phyloP scores from a whole-genome alignment of 192 early-diverging fungal genomes.

The Pecoramyces ruminantium region DNA sequence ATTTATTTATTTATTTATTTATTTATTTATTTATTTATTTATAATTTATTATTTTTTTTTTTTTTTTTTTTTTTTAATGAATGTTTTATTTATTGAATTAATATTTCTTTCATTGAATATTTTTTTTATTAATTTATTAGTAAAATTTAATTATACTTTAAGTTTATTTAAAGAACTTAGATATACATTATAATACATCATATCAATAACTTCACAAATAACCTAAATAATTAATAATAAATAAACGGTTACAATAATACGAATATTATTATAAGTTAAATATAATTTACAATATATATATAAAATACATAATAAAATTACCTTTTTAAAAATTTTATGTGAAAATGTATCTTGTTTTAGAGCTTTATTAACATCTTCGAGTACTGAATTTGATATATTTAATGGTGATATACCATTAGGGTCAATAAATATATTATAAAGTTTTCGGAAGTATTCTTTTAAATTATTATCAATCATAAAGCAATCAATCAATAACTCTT shows the following conservation, averaged over 20 bases:
- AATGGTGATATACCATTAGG: neutral
- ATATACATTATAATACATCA: neutral
- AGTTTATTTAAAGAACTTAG: neutral
- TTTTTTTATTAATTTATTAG: too few relatives aligned
- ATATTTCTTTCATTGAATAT: too few relatives aligned
- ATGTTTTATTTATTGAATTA: too few relatives aligned
- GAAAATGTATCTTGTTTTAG: neutral
- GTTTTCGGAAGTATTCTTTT: neutral
- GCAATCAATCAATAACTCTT: neutral
- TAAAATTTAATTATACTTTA: neutral
- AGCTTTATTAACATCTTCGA: neutral
- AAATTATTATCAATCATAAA: neutral
- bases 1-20: too few relatives aligned
- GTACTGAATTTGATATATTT: neutral
- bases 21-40: too few relatives aligned
- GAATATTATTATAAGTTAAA: too few relatives aligned
- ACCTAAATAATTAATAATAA: neutral
- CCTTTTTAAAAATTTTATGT: neutral
- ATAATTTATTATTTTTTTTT: too few relatives aligned
- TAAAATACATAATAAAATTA: neutral
- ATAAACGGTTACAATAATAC: neutral
- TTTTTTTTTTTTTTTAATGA: too few relatives aligned
- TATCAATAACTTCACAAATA: neutral
- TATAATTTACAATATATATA: too few relatives aligned
- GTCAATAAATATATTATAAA: neutral